phyloP scores from a whole-genome alignment of 2,329 filamentous ascomycete genomes.

The Madurella mycetomatis region DNA sequence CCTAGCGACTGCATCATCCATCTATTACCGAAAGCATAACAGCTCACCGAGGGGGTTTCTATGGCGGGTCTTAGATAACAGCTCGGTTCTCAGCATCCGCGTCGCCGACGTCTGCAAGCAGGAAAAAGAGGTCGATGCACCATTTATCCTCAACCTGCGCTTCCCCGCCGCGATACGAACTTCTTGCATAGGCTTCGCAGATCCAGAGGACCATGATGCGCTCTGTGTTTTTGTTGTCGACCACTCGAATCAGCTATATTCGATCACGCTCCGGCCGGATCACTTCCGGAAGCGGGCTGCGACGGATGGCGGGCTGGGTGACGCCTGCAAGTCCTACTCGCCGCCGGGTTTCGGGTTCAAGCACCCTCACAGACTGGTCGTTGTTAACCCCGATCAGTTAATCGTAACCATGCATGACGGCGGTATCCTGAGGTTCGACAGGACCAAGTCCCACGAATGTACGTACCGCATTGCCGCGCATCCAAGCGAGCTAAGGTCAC shows the following conservation, averaged over 20 bases:
- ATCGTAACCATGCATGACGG: slow-evolving; percentile 80
- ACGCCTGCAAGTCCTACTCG: slow-evolving; percentile 70
- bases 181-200: slow-evolving; percentile 76
- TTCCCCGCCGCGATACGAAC: slow-evolving; percentile 71
- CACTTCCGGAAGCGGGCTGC: slow-evolving; percentile 69
- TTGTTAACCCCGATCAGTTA: slow-evolving; percentile 67
- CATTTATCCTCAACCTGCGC: slow-evolving; percentile 70
- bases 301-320: slow-evolving; percentile 68
- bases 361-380: slow-evolving; percentile 74
- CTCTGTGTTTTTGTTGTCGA: slow-evolving; percentile 78
- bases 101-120: slow-evolving; percentile 74
- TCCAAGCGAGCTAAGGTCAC: not conserved
- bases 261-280: slow-evolving; percentile 75
- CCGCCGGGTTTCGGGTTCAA: slow-evolving; percentile 74
- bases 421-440: slow-evolving; percentile 66
- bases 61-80: slow-evolving; percentile 82
- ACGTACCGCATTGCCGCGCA: not conserved
- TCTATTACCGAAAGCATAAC: slow-evolving; percentile 77
- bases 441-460: slow-evolving; percentile 48
- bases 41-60: slow-evolving; percentile 78
- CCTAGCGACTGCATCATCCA: slow-evolving; percentile 71
- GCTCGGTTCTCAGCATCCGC: slow-evolving; percentile 75
- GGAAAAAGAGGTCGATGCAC: slow-evolving; percentile 61
- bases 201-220: slow-evolving; percentile 71
- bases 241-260: slow-evolving; percentile 73